Evolutionary conservation across 352 stramenopile species (phyloP), one percentile per base, ranked within the genome.

Genomic region (Lagenidium sp.): DNA sequence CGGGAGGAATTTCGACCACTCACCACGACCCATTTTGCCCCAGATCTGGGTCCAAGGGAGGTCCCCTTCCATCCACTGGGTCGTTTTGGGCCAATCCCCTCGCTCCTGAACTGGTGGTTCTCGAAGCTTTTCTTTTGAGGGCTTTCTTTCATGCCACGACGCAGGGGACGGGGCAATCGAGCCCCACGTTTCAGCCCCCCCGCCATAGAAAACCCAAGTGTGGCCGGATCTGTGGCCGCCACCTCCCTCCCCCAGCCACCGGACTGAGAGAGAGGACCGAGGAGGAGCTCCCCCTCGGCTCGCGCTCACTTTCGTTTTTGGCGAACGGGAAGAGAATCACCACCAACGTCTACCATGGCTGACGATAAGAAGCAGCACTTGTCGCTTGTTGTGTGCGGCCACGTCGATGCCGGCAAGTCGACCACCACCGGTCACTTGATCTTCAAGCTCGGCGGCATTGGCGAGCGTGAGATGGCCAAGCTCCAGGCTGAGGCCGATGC

Each of bases 381-480:
- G 56, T 96, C 82, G 59, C 64, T 98, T 26, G 87, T 97, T 37
- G 89, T 98, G 36, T 97, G 98, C 54, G 95, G 95, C 29, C 94
- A 98, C 78, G 80, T 98, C 63, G 88, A 98, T 87, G 81, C 88
- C 71, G 96, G 97, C 47, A 99, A 99, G 80, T 99, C 95, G 39
- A 99, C 97, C 23, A 98, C 93, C 32, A 98, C 92, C 12, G 96
- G 95, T 53, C 96, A 99, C 72, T 71, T 99, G 41, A 98, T 99
- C 64, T 99, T 98, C 88, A 98, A 99, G 81, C 98, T 93, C 77
- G 96, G 96, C 59, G 89, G 90, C 57, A 97, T 99, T 60, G 91
- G 98, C 75, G 96, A 99, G 79, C 87, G 91, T 83, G 98, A 94
- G 20, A 98, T 99, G 67, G 95, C 99, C 63, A 98, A 98, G 72